These are phyloP conservation scores for Yamadazyma aaseri DNA, from an alignment of 1,139 yeast genomes.

Conservation along the genomic window DNA sequence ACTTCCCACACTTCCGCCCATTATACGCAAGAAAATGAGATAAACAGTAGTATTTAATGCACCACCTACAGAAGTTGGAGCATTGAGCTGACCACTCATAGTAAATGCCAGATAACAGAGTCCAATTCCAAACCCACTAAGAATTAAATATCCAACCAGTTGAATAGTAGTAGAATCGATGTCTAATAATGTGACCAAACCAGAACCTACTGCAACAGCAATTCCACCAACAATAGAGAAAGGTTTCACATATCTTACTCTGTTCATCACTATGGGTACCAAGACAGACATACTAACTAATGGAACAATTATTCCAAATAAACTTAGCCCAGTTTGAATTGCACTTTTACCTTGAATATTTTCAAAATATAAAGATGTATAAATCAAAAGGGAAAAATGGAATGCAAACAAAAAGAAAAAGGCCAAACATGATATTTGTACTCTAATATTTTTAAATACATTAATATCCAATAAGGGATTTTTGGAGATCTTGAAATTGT, in stretches of 20 bases:
- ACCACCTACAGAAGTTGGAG: conserved; percentile 38
- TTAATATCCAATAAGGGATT: conserved; percentile 27
- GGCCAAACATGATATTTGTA: conserved; percentile 21
- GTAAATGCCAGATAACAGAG: conserved; percentile 28
- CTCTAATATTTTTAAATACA: conserved; percentile 22
- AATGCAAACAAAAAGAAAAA: conserved; percentile 23
- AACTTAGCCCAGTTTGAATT: conserved; percentile 36
- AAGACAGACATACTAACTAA: conserved; percentile 29
- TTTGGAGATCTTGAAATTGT: conserved; percentile 26
- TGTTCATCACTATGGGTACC: conserved; percentile 30
- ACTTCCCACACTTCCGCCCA: conserved; percentile 32
- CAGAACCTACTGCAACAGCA: conserved; percentile 33
- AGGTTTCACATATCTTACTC: conserved; percentile 31
- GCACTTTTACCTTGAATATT: conserved; percentile 31
- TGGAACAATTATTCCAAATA: conserved; percentile 37
- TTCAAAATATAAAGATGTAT: conserved; percentile 37
- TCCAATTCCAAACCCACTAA: conserved; percentile 32
- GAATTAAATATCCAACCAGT: conserved; percentile 35
- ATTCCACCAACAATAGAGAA: conserved; percentile 26
- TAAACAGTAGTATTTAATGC: conserved; percentile 36
- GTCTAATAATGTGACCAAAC: conserved; percentile 30
- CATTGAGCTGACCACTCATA: conserved; percentile 30
- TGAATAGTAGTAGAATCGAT: conserved; percentile 25
- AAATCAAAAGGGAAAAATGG: conserved; percentile 16
- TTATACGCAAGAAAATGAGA: conserved; percentile 29